phyloP scores from a whole-genome alignment of 2,329 filamentous ascomycete species.

The Bipolaris cookei region DNA sequence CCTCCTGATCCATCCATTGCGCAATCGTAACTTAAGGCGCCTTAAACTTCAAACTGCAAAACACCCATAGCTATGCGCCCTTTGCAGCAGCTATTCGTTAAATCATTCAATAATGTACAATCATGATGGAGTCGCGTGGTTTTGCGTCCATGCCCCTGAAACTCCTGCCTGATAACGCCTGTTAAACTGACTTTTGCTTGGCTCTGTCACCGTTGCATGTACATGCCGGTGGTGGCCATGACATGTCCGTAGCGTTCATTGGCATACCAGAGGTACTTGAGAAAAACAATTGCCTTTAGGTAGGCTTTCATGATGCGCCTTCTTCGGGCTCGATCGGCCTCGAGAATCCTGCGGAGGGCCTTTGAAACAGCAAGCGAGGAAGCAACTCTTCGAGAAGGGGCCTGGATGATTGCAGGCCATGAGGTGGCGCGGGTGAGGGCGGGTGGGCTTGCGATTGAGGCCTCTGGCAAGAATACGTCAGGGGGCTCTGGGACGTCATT shows the following conservation, averaged over 20 bases:
- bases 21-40: background rate
- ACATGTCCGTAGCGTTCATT: constrained; percentile 35
- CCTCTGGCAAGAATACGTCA: constrained; percentile 31
- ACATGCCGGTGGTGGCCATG: constrained; percentile 36
- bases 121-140: background rate
- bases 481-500: constrained; percentile 24
- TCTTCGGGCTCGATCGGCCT: constrained; percentile 31
- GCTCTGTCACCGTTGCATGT: constrained; percentile 30
- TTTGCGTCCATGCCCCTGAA: background rate
- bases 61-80: constrained; percentile 10
- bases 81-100: constrained; percentile 6
- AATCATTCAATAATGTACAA: constrained; percentile 12
- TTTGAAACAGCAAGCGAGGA: constrained; percentile 27
- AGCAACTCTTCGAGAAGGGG: constrained; percentile 25
- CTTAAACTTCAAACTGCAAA: constrained; percentile 1
- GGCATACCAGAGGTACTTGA: constrained; percentile 31
- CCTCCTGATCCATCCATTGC: background rate
- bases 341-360: constrained; percentile 30
- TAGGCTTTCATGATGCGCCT: constrained; percentile 29
- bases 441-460: constrained; percentile 23
- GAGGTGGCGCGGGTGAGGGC: constrained; percentile 26
- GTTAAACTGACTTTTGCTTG: background rate
- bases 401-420: constrained; percentile 31
- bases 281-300: constrained; percentile 33
- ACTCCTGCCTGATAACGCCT: background rate